Evolutionary conservation across 495 filamentous ascomycete genomes (phyloP), one percentile per base, ranked within the genome.

Genomic region (Thozetella sp.): DNA sequence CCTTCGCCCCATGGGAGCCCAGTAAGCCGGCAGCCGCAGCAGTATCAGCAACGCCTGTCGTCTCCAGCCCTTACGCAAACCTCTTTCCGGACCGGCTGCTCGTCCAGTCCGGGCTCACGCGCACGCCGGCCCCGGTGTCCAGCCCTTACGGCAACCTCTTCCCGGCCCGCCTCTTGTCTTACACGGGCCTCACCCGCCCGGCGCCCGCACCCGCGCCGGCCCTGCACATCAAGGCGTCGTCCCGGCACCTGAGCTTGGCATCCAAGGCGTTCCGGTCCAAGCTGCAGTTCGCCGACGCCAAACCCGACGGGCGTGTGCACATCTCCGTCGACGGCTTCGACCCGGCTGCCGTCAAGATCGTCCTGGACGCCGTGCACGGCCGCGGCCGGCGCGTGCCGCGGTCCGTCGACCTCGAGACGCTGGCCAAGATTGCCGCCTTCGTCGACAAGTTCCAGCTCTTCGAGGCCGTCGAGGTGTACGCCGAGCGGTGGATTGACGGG

Each of bases 341-440:
- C 57, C 59, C 71, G 53, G 65, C 73, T 6, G 81, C 81, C 0
- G 59, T 85, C 23, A 61, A 74, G 37, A 77, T 80, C 54, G 51
- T 86, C 6, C 63, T 88, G 56, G 74, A 80, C 23, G 72, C 80
- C 17, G 73, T 87, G 20, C 84, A 89, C 68, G 61, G 74, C 45
- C 73, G 74, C 11, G 74, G 69, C 15, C 52, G 70, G 22, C 55
- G 71, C 3, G 67, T 87, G n/a, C 81, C 83, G 0, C 53, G 60
- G 11, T 52, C 61, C 1, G 34, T 84, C 2, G 63, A 65, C 15
- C 58, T 85, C 1, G 76, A 83, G 3, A 75, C 74, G 25, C 73
- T 87, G 4, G 76, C 77, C 1, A 73, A 82, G 57, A 67, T 87
- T 48, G 74, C 79, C 23, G 68, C 79, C 3, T 62, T 87, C 24